Base-by-base conservation (phyloP, 495 filamentous ascomycete species). In the Rostrohypoxylon terebratum region DNA sequence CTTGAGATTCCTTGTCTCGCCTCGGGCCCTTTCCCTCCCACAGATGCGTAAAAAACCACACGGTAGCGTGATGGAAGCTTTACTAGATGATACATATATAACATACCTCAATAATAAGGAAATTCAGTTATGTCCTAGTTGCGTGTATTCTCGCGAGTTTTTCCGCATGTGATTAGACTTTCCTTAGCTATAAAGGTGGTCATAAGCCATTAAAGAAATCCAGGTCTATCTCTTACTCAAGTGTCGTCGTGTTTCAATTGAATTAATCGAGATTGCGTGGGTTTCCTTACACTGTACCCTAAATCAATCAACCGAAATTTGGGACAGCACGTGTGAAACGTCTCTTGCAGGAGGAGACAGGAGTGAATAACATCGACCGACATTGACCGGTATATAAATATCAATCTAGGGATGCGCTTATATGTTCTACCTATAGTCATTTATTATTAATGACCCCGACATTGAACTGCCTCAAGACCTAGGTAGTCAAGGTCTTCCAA, bases 191-290 rank as follows among this genome's bases (percentile, higher is more conserved):
- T 14, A 6, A 31, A 36, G 18, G 2, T 48, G 44, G 21, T 5
- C 23, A 50, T 23, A 23, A 44, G 42, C 34, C 20, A 20, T 69
- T 62, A 47, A 62, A 53, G 70, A 69, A 69, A 33, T 16, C 38
- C 23, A 50, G 33, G 53, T 33, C 58, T 44, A 33, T 38, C 33
- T 50, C 47, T 28, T 31, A n/a, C n/a, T n/a, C 21, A 44, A 11
- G 44, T 42, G 42, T 60, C 61, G 65, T 57, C 42, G 11, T 65
- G 70, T 73, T 73, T 73, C 65, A 48, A 23, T 61, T 73, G 50
- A 33, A 73, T 73, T 69, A 73, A 68, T 68, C 59, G 47, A 68
- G 59, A 67, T 59, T 58, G 44, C 45, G 58, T 14, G 53, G 58
- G 36, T 53, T 50, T 53, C 47, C 51, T 59, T 31, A n/a, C n/a